Conservation (phyloP, 1,284 basidiomycete species). For the Caloboletus firmus region DNA sequence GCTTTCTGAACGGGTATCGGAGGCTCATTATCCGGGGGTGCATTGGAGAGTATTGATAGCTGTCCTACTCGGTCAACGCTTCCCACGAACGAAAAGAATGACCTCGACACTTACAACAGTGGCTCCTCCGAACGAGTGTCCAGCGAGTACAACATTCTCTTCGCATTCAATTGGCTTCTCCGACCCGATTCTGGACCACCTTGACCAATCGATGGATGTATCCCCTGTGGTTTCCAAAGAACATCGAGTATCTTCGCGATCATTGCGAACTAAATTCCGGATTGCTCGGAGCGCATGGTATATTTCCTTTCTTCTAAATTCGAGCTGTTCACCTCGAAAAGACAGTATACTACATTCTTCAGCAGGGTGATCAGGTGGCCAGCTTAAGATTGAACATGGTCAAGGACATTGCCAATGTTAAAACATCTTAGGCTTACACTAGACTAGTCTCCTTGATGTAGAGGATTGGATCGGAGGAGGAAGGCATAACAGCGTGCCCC, state of each 20-base stretch:
- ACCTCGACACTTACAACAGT: conserved; percentile 53
- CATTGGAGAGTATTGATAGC: conserved; percentile 55
- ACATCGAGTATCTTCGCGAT: conserved; percentile 31
- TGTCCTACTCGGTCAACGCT: conserved; percentile 23
- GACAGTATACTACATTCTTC: conserved; percentile 37
- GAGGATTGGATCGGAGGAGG: conserved; percentile 27
- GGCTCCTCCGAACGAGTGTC: conserved; percentile 79
- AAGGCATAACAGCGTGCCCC: conserved; percentile 47
- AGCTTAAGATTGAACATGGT: conserved; percentile 17
- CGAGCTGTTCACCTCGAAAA: conserved; percentile 64
- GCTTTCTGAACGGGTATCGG: conserved; percentile 54
- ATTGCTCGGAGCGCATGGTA: conserved; percentile 56
- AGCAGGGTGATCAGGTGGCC: conserved; percentile 28
- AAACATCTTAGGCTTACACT: conserved; percentile 40
- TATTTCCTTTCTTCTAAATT: conserved; percentile 64
- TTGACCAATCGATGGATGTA: conserved; percentile 39
- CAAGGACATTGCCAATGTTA: neutral
- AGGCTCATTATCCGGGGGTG: conserved; percentile 41
- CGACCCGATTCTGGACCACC: conserved; percentile 42
- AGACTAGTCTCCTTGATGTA: conserved; percentile 55
- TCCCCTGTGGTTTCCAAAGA: conserved; percentile 36
- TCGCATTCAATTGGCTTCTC: conserved; percentile 41
- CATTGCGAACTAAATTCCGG: conserved; percentile 38
- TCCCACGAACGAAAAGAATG: conserved; percentile 1
- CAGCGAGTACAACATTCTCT: conserved; percentile 52